Conservation (phyloP, 768 basidiomycete species). For the Leucogyrophana mollusca region DNA sequence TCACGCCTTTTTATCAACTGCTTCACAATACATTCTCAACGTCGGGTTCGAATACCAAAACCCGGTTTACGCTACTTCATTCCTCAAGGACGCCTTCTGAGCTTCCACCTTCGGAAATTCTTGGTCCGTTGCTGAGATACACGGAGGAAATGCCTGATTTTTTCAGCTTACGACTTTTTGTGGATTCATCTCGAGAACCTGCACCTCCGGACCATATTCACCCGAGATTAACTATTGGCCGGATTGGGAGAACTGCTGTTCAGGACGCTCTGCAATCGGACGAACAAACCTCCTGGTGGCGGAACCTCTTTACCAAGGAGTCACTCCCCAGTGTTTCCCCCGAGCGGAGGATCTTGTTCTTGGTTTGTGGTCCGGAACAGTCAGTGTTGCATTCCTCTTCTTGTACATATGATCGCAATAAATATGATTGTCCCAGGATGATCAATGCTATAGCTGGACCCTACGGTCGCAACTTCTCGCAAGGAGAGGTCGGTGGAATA, state of each 20-base stretch:
- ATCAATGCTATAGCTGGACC: slow-evolving; percentile 72
- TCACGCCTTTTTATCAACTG: slow-evolving; percentile 83
- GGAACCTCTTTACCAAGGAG: slow-evolving; percentile 15
- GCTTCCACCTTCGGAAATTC: slow-evolving; percentile 64
- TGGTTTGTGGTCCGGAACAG: slow-evolving; percentile 87
- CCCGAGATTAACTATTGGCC: slow-evolving; percentile 42
- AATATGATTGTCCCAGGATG: slow-evolving; percentile 55
- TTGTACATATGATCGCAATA: slow-evolving; percentile 1
- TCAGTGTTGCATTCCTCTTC: neutral
- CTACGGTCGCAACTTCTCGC: slow-evolving; percentile 72
- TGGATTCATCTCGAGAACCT: slow-evolving; percentile 41
- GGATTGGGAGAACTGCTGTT: slow-evolving; percentile 52
- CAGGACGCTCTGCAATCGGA: slow-evolving; percentile 37
- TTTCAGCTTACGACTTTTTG: slow-evolving; percentile 61
- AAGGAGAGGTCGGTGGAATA: slow-evolving; percentile 68
- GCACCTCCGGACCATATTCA: slow-evolving; percentile 12
- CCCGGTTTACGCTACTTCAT: slow-evolving; percentile 74
- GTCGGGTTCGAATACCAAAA: slow-evolving; percentile 25
- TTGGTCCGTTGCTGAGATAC: slow-evolving; percentile 50
- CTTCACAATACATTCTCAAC: slow-evolving; percentile 52
- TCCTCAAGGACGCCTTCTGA: slow-evolving; percentile 60
- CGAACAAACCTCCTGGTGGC: slow-evolving; percentile 29
- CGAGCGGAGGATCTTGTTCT: slow-evolving; percentile 53
- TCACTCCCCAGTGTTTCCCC: slow-evolving; percentile 4
- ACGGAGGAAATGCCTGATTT: slow-evolving; percentile 51